These are phyloP conservation scores for Kwoniella sp. DNA, from an alignment of 768 basidiomycete species.

Conservation along the genomic window DNA sequence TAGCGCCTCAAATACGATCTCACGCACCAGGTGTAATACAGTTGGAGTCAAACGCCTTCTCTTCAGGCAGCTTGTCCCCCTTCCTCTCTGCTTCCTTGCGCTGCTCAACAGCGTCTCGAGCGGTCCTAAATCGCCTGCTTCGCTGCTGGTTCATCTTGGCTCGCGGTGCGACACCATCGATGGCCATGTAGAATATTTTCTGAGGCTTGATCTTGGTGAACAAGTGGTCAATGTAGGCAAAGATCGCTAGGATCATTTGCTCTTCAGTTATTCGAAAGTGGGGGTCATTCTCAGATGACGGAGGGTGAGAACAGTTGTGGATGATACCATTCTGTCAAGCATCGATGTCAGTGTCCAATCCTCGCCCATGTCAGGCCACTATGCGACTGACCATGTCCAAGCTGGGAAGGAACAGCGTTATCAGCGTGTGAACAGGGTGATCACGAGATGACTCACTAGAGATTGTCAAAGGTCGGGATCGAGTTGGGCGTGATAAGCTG, in stretches of 20 bases:
- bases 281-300: slow-evolving; percentile 79
- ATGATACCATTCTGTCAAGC: slow-evolving; percentile 54
- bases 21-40: slow-evolving; percentile 91
- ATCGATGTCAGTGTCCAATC: no score
- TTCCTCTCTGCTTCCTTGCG: slow-evolving; percentile 79
- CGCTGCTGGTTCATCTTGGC: slow-evolving; percentile 99
- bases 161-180: slow-evolving; percentile 97
- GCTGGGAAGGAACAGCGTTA: slow-evolving; percentile 12
- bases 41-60: slow-evolving; percentile 97
- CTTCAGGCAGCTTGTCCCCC: slow-evolving; percentile 84
- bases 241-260: slow-evolving; percentile 95
- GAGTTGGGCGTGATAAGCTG: slow-evolving; percentile 97
- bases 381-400: slow-evolving; percentile 24
- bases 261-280: slow-evolving; percentile 94
- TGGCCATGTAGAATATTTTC: slow-evolving; percentile 97
- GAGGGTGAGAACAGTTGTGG: slow-evolving; percentile 76
- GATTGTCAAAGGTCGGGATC: slow-evolving; percentile 85
- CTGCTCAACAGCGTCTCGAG: slow-evolving; percentile 84
- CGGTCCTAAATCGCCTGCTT: slow-evolving; percentile 87
- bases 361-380: no score
- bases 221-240: slow-evolving; percentile 91
- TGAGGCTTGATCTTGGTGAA: slow-evolving; percentile 97
- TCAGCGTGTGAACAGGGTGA: slow-evolving; percentile 14
- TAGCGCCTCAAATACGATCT: no score
- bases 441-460: slow-evolving; percentile 49